Evolutionary conservation across 106 monocot genomes (phyloP), one percentile per base, ranked within the genome.

Genomic region (Allium fistulosum): DNA sequence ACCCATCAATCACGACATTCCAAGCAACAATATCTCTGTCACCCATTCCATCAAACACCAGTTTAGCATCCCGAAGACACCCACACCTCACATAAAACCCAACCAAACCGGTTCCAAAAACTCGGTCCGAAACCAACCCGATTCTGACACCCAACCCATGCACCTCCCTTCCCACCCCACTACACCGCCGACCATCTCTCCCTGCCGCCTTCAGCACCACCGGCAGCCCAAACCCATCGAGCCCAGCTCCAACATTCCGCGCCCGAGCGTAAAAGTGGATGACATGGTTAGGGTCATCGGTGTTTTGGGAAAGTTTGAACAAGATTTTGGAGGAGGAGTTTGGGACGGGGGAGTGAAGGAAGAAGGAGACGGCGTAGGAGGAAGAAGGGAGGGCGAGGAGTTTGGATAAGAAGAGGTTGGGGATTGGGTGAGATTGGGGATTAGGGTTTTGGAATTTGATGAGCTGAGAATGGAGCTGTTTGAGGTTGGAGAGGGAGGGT

Each of bases 1-100:
- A 91, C 94, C 94, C 59, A 28, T 91, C 85, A 10, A 91, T 70
- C 88, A 95, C 88, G 48, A 91, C 84, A 48, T 77, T 75, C 91
- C 94, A 95, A 10, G 88, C 94, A 45, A 95, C 80, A 46, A 83
- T n/a, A 48, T 91, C 94, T 51, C 87, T 61, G 11, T 75, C 55
- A 0, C 57, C 46, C 85, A 94, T 94, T 53, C 70, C 46, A 59
- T 95, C 94, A 70, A 95, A 95, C 87, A 91, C 77, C 59, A 57
- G 47, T 59, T 87, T 80, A 2, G 91, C 94, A 52, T 83, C 81
- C 8, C 18, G 68, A 6, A 71, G 37, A 0, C 68, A 55, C 15
- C 88, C 78, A 7, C 61, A 26, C 9, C 64, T 62, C 0, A 80
- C 69, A 51, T 91, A 85, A 0, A 58, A 69, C 2, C 90, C 22